Evolutionary conservation across 2,329 filamentous ascomycete genomes (phyloP).

Genomic region (Fusarium sp.): DNA sequence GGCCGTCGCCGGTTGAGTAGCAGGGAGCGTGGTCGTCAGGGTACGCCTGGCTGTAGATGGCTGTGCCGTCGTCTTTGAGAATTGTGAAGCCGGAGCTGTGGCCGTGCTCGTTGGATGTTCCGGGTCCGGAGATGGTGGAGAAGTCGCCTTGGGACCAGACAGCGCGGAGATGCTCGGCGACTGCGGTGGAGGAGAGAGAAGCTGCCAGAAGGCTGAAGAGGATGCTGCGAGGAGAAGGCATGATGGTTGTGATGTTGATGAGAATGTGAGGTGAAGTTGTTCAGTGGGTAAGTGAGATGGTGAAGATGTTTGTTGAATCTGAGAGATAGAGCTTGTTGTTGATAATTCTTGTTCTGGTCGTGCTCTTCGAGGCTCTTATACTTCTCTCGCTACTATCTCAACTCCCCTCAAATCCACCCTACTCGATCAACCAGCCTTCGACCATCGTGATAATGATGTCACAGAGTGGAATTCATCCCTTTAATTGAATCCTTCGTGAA

Average conservation of each 20-base stretch:
- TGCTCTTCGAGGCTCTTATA: neutral
- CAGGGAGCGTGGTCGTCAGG: conserved; percentile 13
- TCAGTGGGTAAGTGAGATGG: neutral
- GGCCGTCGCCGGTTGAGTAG: neutral
- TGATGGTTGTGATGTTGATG: neutral
- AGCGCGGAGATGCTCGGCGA: conserved; percentile 17
- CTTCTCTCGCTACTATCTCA: neutral
- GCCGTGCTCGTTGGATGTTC: neutral
- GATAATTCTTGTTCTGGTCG: neutral
- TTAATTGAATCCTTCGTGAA: neutral
- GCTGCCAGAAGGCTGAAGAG: conserved; percentile 9
- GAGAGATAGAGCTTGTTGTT: neutral
- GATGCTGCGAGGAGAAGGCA: conserved; percentile 10
- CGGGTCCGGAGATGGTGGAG: conserved; percentile 13
- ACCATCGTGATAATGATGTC: neutral
- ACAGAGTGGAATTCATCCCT: neutral
- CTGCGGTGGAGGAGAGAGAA: conserved; percentile 1
- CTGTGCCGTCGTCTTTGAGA: conserved; percentile 17
- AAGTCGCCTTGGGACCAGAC: conserved; percentile 20
- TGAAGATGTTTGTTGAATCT: neutral
- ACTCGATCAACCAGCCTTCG: neutral
- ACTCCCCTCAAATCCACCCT: neutral
- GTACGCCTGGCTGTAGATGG: conserved; percentile 13
- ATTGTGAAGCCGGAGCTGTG: conserved; percentile 16
- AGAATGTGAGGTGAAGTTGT: too few relatives aligned